Conservation (phyloP, 768 basidiomycete genomes). For the Gymnopilus junonius region DNA sequence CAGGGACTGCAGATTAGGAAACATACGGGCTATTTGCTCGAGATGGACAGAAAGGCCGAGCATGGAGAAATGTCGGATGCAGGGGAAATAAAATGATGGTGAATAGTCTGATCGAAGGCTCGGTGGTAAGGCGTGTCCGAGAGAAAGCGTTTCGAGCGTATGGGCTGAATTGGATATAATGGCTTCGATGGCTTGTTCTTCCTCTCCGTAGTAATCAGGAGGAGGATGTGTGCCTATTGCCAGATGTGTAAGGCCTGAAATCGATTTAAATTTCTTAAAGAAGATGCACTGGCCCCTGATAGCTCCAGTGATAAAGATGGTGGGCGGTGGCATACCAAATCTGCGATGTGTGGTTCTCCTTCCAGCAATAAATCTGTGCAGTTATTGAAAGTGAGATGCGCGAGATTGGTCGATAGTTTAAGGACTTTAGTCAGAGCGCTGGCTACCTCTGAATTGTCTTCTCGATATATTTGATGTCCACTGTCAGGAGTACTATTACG, state of each 20-base stretch:
- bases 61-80: neutral
- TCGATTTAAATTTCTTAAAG: neutral
- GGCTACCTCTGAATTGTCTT: neutral
- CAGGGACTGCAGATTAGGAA: neutral
- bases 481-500: too few relatives aligned
- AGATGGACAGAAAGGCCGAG: neutral
- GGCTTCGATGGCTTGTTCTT: neutral
- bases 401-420: neutral
- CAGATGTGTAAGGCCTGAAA: neutral
- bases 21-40: neutral
- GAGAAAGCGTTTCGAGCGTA: neutral
- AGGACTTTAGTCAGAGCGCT: neutral
- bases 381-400: neutral
- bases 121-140: neutral
- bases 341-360: neutral
- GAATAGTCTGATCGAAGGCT: neutral
- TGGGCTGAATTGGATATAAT: neutral
- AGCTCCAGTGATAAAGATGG: neutral
- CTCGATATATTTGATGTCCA: neutral
- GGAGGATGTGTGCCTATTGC: neutral
- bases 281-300: neutral
- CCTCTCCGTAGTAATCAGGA: neutral
- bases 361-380: neutral
- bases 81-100: neutral
- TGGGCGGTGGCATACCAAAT: neutral